Percentiles rank a stretch among this genome's conserved stretches.
Conservation (phyloP, 2,329 filamentous ascomycete genomes). For the Stagonosporopsis tanaceti region DNA sequence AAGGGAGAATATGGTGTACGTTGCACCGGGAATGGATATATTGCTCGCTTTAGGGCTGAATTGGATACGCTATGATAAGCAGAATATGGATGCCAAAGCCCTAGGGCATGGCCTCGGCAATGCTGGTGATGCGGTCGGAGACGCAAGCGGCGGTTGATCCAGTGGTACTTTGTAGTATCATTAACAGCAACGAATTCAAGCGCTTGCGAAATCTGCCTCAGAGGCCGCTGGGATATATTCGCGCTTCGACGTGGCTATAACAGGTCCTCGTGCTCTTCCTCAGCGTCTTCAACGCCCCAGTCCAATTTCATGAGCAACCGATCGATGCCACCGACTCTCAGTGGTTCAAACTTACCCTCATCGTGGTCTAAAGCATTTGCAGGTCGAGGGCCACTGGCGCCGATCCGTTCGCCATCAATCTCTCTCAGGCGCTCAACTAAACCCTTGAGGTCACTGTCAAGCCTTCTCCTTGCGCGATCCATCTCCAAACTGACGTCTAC, state of each 20-base stretch:
- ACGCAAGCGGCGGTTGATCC: not conserved
- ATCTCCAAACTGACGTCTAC: conserved; percentile 71
- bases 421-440: conserved; percentile 64
- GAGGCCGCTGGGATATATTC: conserved; percentile 2
- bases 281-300: conserved; percentile 53
- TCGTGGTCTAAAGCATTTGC: conserved; percentile 23
- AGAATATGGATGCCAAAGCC: conserved; percentile 22
- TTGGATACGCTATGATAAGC: conserved; percentile 26
- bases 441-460: conserved; percentile 73
- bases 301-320: conserved; percentile 91
- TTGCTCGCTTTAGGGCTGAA: conserved; percentile 29
- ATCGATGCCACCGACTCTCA: conserved; percentile 81
- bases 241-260: conserved; percentile 2
- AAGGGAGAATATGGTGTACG: conserved; percentile 18
- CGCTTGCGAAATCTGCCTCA: not conserved
- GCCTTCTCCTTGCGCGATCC: conserved; percentile 66
- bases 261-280: conserved; percentile 30
- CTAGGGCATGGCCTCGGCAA: not conserved
- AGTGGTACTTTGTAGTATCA: not conserved
- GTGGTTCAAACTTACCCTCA: conserved; percentile 70
- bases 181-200: not conserved
- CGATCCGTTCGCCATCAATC: conserved; percentile 64
- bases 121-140: not conserved
- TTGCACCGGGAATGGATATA: conserved; percentile 34
- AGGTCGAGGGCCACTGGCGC: conserved; percentile 29